These are phyloP conservation scores for Herpetospermum pedunculosum DNA, from an alignment of 306 rosid species.

Conservation along the genomic window DNA sequence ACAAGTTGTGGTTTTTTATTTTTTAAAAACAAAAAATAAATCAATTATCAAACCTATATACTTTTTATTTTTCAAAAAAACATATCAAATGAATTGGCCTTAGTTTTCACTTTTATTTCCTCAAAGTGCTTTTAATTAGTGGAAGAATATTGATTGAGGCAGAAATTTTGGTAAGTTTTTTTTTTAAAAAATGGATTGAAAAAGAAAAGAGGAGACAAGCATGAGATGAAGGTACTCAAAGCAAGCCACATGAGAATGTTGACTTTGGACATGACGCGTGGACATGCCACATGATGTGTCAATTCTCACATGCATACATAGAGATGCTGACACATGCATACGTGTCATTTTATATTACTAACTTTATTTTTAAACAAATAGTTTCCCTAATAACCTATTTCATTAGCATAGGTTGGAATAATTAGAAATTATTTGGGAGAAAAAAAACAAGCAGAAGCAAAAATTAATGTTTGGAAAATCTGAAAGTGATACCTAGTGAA, in stretches of 20 bases:
- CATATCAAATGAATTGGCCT: too few species aligned
- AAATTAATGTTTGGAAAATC: background rate
- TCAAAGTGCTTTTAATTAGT: background rate
- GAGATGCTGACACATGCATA: conserved; percentile 6
- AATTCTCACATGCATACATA: background rate
- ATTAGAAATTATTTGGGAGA: background rate
- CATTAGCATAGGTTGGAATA: background rate
- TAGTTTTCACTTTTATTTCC: too few species aligned
- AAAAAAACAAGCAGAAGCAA: background rate
- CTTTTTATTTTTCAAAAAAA: too few species aligned
- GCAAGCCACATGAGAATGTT: conserved; percentile 1
- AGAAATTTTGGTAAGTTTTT: background rate
- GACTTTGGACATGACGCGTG: background rate
- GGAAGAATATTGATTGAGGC: background rate
- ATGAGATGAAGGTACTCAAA: conserved; percentile 1
- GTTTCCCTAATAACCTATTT: background rate
- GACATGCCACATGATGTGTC: conserved; percentile 1
- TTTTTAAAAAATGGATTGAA: background rate
- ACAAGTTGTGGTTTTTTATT: too few species aligned
- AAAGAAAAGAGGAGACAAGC: background rate
- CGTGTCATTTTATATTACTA: background rate
- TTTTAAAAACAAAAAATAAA: too few species aligned
- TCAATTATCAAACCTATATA: too few species aligned
- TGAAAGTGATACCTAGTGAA: background rate
- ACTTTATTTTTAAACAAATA: background rate